Base-by-base conservation (phyloP, 1,284 basidiomycete species). In the Fomitiporia mediterranea region DNA sequence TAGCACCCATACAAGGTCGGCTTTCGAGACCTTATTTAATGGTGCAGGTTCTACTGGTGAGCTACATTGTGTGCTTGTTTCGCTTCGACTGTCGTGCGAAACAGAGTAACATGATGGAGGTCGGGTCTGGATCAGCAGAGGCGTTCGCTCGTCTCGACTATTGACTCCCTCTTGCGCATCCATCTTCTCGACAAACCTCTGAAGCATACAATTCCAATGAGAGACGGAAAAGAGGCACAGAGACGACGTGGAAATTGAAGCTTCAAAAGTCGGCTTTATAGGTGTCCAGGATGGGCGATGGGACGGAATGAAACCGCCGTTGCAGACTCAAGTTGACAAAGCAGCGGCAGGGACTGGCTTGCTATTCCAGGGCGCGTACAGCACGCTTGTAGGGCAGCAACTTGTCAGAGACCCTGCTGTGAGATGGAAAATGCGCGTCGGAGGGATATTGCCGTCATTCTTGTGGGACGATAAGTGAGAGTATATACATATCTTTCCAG, bases 1-100 rank as follows among this genome's bases (percentile, higher is more conserved):
- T 50, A 91, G 74, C 51, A 91, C 81, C 86, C 86, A 89, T 56
- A 72, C 69, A 59, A 82, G 75, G 61, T 87, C 80, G 27, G 63
- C 56, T 46, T 68, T 73, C 39, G 83, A 80, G 57, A 80, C 72
- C 60, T 77, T 72, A 68, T 77, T 77, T 53, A 71, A 47, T 39
- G 54, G 50, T 28, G 27, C 37, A 4, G 55, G 38, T 19, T 59
- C 53, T n/a, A 30, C 44, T 13, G 53, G 49, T 6, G 53, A 51
- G 34, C 17, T 46, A 25, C 34, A 40, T 17, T 19, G 37, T 23
- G 34, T 32, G 49, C 39, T 47, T 7, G 9, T 48, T 23, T 27
- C n/a, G 23, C 39, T 42, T 19, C 32, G 39, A 19, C 17, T 27
- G 53, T 56, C 48, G 37, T 42, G 13, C 21, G 37, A 44, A 30